phyloP scores from a whole-genome alignment of 768 basidiomycete species.

The Coprinopsis cinerea region DNA sequence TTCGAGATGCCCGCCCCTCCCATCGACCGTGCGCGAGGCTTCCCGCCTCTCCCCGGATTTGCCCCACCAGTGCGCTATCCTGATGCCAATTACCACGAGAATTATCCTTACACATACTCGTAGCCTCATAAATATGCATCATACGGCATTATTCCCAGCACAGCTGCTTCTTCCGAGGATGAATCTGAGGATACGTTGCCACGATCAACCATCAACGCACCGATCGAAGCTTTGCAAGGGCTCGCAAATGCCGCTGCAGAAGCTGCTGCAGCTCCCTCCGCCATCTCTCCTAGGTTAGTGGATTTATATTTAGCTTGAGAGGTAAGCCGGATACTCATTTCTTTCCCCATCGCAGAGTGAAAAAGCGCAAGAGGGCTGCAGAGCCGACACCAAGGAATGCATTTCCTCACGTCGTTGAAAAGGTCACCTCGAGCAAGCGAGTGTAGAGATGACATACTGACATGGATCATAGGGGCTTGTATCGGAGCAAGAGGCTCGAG shows the following conservation, averaged over 20 bases:
- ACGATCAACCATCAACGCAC: slow-evolving; percentile 78
- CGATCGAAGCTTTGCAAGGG: slow-evolving; percentile 91
- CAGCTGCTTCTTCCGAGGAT: slow-evolving; percentile 82
- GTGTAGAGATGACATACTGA: slow-evolving; percentile 1
- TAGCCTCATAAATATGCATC: slow-evolving; percentile 88
- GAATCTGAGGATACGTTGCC: slow-evolving; percentile 89
- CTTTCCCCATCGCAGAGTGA: slow-evolving; percentile 44
- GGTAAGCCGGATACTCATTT: slow-evolving; percentile 10
- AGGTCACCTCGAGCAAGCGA: slow-evolving; percentile 36
- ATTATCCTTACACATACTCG: slow-evolving; percentile 14
- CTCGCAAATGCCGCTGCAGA: slow-evolving; percentile 94
- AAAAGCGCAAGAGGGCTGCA: slow-evolving; percentile 80
- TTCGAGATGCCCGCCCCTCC: slow-evolving; percentile 31
- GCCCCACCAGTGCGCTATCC: slow-evolving; percentile 68
- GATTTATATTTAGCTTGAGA: slow-evolving; percentile 6
- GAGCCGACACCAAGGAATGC: slow-evolving; percentile 82
- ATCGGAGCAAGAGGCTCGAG: slow-evolving; percentile 77
- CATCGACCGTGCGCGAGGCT: slow-evolving; percentile 35
- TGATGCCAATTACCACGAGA: slow-evolving; percentile 12
- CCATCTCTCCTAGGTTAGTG: slow-evolving; percentile 53
- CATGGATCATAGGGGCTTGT: slow-evolving; percentile 67
- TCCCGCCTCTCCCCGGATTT: slow-evolving; percentile 88
- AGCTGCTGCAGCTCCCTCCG: slow-evolving; percentile 75
- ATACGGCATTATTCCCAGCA: slow-evolving; percentile 84
- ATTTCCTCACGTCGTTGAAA: slow-evolving; percentile 86